A percentile compares a stretch with the other conserved stretches of the same genome.
phyloP scores from a whole-genome alignment of 371 early-diverging fungal genomes.

The Mucor indicus region DNA sequence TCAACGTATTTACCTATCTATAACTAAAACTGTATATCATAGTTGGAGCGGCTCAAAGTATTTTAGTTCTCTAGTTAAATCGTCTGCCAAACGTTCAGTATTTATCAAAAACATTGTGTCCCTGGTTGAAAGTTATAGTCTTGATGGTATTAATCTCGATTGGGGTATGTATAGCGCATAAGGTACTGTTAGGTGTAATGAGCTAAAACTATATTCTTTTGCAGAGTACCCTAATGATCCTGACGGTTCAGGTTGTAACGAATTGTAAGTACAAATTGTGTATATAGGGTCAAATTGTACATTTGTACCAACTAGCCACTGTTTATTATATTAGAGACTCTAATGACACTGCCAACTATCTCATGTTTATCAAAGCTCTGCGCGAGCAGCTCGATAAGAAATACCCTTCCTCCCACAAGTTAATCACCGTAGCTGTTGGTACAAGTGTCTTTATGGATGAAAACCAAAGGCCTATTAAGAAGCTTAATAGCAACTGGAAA shows the following conservation, averaged over 20 bases:
- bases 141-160: constrained; percentile 62
- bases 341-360: constrained; percentile 55
- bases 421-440: constrained; percentile 68
- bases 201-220: no score
- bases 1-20: no score
- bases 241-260: constrained; percentile 38
- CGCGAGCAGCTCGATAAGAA: constrained; percentile 53
- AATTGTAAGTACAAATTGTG: constrained; percentile 8
- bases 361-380: constrained; percentile 50
- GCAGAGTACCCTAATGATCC: constrained; percentile 45
- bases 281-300: no score
- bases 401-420: constrained; percentile 45
- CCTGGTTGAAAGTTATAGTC: constrained; percentile 36
- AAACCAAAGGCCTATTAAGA: constrained; percentile 30
- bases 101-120: constrained; percentile 28
- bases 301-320: no score
- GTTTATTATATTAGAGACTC: no score
- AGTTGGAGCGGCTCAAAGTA: constrained; percentile 46
- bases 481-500: constrained; percentile 53
- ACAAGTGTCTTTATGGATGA: constrained; percentile 57
- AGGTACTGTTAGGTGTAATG: no score
- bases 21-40: background rate
- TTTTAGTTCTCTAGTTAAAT: constrained; percentile 27
- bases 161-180: constrained; percentile 36
- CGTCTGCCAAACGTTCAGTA: constrained; percentile 7